Conservation (phyloP, 192 early-diverging fungal genomes). For the Phlyctochytrium bullatum region DNA sequence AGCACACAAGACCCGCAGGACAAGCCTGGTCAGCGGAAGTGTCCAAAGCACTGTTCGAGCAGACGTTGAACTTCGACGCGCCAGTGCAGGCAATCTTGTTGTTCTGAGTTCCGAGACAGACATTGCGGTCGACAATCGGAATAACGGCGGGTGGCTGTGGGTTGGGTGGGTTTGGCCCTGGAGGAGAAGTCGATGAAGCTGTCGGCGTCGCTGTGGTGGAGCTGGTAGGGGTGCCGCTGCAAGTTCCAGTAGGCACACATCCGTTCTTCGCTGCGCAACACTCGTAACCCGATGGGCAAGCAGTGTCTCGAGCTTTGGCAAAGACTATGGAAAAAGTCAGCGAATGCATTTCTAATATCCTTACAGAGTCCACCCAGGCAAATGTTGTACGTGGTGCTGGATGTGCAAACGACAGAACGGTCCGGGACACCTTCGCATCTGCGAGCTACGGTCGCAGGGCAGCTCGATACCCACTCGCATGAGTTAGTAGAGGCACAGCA, state of each 20-base stretch:
- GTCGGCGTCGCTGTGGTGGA: not conserved
- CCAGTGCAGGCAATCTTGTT: conserved; percentile 5
- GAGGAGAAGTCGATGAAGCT: no score
- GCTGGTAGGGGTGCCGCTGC: not conserved
- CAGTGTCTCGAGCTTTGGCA: not conserved
- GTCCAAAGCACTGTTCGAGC: not conserved
- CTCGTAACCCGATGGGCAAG: not conserved
- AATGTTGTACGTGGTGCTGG: conserved; percentile 1
- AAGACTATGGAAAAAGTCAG: conserved; percentile 2
- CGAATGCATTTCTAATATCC: not conserved
- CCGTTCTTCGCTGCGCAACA: conserved; percentile 1
- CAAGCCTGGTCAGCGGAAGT: not conserved
- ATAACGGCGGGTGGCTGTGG: not conserved
- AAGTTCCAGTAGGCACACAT: not conserved
- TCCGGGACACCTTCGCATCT: conserved; percentile 6
- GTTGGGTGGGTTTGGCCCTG: no score
- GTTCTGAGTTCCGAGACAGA: not conserved
- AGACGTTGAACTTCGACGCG: not conserved
- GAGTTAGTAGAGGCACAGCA: conserved; percentile 8
- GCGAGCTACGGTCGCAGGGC: not conserved
- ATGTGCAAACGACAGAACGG: conserved; percentile 2
- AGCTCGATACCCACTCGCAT: conserved; percentile 1
- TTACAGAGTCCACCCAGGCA: conserved; percentile 10
- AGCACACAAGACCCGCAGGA: conserved; percentile 12
- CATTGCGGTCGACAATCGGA: not conserved